Evolutionary conservation across 2,329 filamentous ascomycete genomes (phyloP), one percentile per base, ranked within the genome.

Genomic region (Pseudogymnoascus sp.): DNA sequence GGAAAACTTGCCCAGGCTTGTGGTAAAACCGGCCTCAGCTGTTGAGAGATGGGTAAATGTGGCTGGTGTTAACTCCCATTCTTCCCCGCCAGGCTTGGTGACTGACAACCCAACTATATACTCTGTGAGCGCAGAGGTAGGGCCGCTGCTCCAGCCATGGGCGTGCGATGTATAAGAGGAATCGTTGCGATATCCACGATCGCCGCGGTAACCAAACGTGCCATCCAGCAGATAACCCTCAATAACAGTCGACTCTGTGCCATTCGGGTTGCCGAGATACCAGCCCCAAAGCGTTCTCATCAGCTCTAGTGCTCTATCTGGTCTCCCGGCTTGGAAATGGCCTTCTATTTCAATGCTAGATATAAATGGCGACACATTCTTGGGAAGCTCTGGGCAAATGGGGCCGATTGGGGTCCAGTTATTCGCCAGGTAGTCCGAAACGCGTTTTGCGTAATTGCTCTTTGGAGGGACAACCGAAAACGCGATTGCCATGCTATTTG

Each of bases 241-340:
- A 25, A 86, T 78, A 18, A 83, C 78, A 0, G 85, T 87, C 44
- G 78, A 82, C 63, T 80, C 75, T 0, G 84, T 86, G n/a, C 83
- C 83, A 66, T 83, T 80, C 0, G 79, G 77, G 64, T 85, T 79
- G 64, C 80, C 76, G 14, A 84, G 73, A 67, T 86, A 86, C 82
- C 82, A 85, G 10, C 84, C 84, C 84, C 84, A 87, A 59, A 76
- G 78, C 7, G 74, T 74, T 5, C 83, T 79, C 34, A 87, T 81
- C 14, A 87, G 77, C 10, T 82, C 76, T 0, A 88, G 73, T 0
- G 84, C 83, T 37, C 84, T 79, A 6, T 73, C 70, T 1, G 83
- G 70, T 64, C 79, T 75, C 0, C 78, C 75, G 0, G 78, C 78
- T 0, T 75, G 71, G 4, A 86, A 74, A 67, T 86, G 84, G 1